Evolutionary conservation across 495 filamentous ascomycete species (phyloP).

Genomic region (Aspergillus campestris): DNA sequence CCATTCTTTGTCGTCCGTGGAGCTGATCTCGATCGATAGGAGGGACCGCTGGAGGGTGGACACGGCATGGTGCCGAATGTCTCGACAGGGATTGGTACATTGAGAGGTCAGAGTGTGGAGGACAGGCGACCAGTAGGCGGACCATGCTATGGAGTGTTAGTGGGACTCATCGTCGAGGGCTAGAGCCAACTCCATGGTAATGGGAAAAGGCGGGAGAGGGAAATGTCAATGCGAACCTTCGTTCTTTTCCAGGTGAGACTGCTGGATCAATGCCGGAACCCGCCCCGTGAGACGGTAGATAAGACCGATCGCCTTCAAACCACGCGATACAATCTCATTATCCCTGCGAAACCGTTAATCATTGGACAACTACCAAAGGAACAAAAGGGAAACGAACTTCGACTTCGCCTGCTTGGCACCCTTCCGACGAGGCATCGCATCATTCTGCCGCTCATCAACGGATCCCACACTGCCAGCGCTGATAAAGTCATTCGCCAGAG

Average conservation of each 20-base stretch:
- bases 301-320: slow-evolving; percentile 68
- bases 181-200: no score
- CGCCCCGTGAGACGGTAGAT: slow-evolving; percentile 72
- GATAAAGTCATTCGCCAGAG: slow-evolving; percentile 83
- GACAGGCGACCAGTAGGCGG: slow-evolving; percentile 95
- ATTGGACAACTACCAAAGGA: background rate
- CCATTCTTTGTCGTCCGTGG: slow-evolving; percentile 78
- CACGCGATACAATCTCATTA: slow-evolving; percentile 67
- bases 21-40: slow-evolving; percentile 69
- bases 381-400: slow-evolving; percentile 38
- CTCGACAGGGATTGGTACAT: slow-evolving; percentile 90
- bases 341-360: slow-evolving; percentile 38
- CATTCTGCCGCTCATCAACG: slow-evolving; percentile 68
- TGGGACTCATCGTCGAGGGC: no score
- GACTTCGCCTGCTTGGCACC: slow-evolving; percentile 48
- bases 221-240: slow-evolving; percentile 49
- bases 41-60: slow-evolving; percentile 81
- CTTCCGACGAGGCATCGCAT: slow-evolving; percentile 46
- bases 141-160: slow-evolving; percentile 59
- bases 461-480: slow-evolving; percentile 76
- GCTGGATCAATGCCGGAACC: slow-evolving; percentile 77
- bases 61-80: slow-evolving; percentile 83
- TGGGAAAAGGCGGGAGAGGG: background rate
- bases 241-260: slow-evolving; percentile 82
- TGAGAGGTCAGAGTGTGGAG: slow-evolving; percentile 81